Conservation (phyloP, 768 basidiomycete species). For the Daedalea quercina region DNA sequence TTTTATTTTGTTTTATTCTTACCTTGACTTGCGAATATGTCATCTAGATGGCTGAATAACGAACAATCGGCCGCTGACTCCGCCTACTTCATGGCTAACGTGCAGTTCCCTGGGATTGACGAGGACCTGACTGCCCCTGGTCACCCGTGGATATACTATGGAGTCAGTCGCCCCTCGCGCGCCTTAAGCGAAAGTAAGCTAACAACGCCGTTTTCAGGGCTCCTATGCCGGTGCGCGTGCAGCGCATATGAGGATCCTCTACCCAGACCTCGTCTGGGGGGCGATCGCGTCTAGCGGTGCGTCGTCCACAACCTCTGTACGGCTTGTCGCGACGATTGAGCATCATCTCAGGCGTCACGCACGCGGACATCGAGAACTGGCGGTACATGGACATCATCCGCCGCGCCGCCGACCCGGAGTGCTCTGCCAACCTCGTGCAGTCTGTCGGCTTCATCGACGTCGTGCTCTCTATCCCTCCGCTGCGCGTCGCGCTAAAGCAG, state of each 20-base stretch:
- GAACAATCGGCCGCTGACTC: conserved; percentile 87
- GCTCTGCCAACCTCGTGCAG: conserved; percentile 50
- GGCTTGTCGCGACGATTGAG: no score
- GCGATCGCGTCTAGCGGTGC: conserved; percentile 83
- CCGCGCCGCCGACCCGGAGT: conserved; percentile 55
- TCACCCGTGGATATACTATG: conserved; percentile 91
- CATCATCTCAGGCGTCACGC: conserved; percentile 62
- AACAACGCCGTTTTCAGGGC: conserved; percentile 36
- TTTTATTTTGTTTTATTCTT: background rate
- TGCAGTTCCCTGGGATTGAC: conserved; percentile 65
- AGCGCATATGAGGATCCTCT: conserved; percentile 84
- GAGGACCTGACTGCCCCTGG: conserved; percentile 66
- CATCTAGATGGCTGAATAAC: conserved; percentile 76
- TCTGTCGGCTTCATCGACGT: conserved; percentile 55
- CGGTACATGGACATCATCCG: conserved; percentile 86
- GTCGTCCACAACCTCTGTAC: background rate
- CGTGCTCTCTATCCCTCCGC: conserved; percentile 38
- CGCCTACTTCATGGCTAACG: conserved; percentile 81
- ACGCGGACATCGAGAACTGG: conserved; percentile 76
- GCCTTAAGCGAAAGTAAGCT: background rate
- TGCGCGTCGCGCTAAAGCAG: conserved; percentile 52
- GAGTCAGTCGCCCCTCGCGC: conserved; percentile 39
- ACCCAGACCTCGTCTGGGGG: conserved; percentile 84
- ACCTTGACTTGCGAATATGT: background rate
- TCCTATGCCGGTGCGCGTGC: conserved; percentile 92